A percentile compares a stretch with the other conserved stretches of the same genome.
Conservation (phyloP, 2,329 filamentous ascomycete species). For the Plectosphaerella cucumerina region DNA sequence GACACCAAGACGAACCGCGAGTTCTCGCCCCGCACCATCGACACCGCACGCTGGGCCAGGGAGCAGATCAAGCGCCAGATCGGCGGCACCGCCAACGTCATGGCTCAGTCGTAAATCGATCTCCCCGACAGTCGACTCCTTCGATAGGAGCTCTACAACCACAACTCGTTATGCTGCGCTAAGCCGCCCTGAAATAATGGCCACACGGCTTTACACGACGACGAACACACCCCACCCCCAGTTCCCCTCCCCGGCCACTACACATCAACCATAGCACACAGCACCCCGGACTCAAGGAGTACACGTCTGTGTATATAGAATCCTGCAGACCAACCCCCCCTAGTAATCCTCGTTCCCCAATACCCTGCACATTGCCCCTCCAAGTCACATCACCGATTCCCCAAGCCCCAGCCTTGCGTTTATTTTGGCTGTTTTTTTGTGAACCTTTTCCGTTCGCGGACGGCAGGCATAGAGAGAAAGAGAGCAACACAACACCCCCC, state of each 20-base stretch:
- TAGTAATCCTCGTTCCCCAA: conserved; percentile 11
- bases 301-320: conserved; percentile 14
- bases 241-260: conserved; percentile 10
- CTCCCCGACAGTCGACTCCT: conserved; percentile 15
- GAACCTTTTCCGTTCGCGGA: conserved; percentile 11
- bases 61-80: conserved; percentile 95
- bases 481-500: conserved; percentile 1
- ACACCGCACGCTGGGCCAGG: conserved; percentile 94
- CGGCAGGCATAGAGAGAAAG: conserved; percentile 13
- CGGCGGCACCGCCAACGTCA: conserved; percentile 46
- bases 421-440: conserved; percentile 14
- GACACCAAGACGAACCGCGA: conserved; percentile 89
- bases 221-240: conserved; percentile 6
- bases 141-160: no score
- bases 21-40: conserved; percentile 77
- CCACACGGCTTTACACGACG: not conserved
- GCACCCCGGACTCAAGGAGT: conserved; percentile 7
- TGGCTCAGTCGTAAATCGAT: conserved; percentile 39
- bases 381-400: conserved; percentile 8
- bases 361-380: conserved; percentile 11
- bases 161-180: no score
- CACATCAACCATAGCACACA: conserved; percentile 12
- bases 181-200: no score
- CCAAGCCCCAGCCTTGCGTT: not conserved
- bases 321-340: conserved; percentile 9